Base-by-base conservation (phyloP, 805 yeast genomes). In the Metschnikowia drakensbergensis region DNA sequence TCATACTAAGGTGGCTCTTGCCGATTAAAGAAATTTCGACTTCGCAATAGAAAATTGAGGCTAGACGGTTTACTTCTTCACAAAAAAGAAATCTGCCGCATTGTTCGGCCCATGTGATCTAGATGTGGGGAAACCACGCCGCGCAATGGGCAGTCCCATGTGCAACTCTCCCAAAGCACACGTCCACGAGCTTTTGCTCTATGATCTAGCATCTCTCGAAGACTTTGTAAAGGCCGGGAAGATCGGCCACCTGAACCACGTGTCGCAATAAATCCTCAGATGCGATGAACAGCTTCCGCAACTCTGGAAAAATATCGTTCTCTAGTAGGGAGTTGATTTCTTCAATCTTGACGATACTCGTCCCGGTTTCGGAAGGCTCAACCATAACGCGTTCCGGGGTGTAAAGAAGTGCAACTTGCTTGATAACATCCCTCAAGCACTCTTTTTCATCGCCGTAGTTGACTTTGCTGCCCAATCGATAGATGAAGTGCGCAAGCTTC, bases 211-310 rank as follows among this genome's bases (percentile, higher is more conserved):
- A 94, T 62, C 99, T 75, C 69, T 94, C 99, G 71, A 94, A 94
- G 4, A 95, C 96, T 58, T 76, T 80, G 66, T 94, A 94, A 48
- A 94, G 70, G 0, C 96, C 96, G 1, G 98, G 98, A 29, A 94
- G 66, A 61, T 84, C 90, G 0, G 99, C 97, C 34, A 94, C 81
- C 63, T 92, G 96, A 4, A 88, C 77, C 3, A 90, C 81, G 48
- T 81, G 83, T 10, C 71, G 60, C 4, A 65, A 54, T 33, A 89
- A 57, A 3, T 59, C 60, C 10, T 70, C 70, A 0, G 95, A 79
- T 0, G 91, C 96, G 10, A 89, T 61, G 27, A 89, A 78, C 40
- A 82, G 67, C 50, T 72, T 72, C 54, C 84, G 83, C 5, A 88
- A 61, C 23, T 78, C 65, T 0, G 96, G 96, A 53, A 89, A 84